phyloP scores from a whole-genome alignment of 768 basidiomycete species.

The Boletus rex-veris region DNA sequence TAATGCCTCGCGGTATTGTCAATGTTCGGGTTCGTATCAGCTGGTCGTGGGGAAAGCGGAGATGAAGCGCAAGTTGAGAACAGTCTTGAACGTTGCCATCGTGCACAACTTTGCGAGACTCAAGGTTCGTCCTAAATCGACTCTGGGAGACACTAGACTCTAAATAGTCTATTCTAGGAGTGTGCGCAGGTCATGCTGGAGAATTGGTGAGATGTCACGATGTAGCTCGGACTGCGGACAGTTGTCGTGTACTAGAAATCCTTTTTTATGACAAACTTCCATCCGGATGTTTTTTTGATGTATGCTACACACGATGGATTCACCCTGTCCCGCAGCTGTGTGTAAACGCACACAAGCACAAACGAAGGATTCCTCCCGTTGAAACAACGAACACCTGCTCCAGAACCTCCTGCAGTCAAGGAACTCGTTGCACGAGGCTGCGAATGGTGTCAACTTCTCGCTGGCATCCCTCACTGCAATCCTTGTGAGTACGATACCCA shows the following conservation, averaged over 20 bases:
- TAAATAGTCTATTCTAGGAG: slow-evolving; percentile 28
- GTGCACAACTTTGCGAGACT: slow-evolving; percentile 66
- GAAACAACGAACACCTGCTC: slow-evolving; percentile 53
- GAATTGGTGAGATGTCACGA: slow-evolving; percentile 30
- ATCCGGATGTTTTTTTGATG: neutral
- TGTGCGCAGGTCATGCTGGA: slow-evolving; percentile 38
- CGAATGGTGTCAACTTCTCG: neutral
- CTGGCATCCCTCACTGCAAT: neutral
- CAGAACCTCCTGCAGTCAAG: slow-evolving; percentile 17
- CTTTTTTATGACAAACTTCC: neutral
- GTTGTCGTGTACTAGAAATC: neutral
- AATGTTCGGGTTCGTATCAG: slow-evolving; percentile 83
- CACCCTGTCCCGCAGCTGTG: no score
- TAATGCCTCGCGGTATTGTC: slow-evolving; percentile 79
- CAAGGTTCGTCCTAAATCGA: slow-evolving; percentile 45
- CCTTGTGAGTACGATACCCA: neutral
- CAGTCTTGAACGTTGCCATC: slow-evolving; percentile 79
- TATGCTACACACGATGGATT: no score
- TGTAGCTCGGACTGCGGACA: neutral
- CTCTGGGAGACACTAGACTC: neutral
- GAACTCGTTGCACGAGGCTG: slow-evolving; percentile 7
- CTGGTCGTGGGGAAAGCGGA: slow-evolving; percentile 73
- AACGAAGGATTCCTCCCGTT: slow-evolving; percentile 21
- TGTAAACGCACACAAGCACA: no score
- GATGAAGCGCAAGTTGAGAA: slow-evolving; percentile 64